These are phyloP conservation scores for Niveomyces coronatus DNA, from an alignment of 2,329 filamentous ascomycete genomes.

Conservation along the genomic window DNA sequence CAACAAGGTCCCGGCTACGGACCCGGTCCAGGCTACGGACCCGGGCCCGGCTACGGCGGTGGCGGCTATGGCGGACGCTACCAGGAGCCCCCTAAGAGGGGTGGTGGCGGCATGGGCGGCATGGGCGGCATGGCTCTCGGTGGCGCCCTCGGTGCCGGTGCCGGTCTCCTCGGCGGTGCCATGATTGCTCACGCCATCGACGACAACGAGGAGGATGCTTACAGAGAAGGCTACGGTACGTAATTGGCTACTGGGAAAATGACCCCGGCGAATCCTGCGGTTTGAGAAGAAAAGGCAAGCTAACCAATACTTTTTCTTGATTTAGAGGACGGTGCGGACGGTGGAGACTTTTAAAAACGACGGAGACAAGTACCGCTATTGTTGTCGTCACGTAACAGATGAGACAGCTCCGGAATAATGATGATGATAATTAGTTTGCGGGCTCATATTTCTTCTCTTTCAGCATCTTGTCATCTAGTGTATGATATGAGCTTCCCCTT, in stretches of 20 bases:
- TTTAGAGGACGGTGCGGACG: too few relatives aligned
- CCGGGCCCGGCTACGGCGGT: conserved; percentile 23
- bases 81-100: conserved; percentile 32
- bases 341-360: conserved; percentile 18
- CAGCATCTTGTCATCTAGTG: too few relatives aligned
- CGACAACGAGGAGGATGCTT: conserved; percentile 49
- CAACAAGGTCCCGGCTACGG: conserved; percentile 19
- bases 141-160: conserved; percentile 71
- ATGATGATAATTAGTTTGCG: too few relatives aligned
- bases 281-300: too few relatives aligned
- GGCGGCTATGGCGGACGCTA: conserved; percentile 24
- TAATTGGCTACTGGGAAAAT: too few relatives aligned
- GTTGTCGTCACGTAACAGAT: too few relatives aligned
- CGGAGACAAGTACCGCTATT: too few relatives aligned
- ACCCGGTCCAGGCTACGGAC: conserved; percentile 23
- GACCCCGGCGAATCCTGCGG: too few relatives aligned
- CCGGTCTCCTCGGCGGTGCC: conserved; percentile 69
- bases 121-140: conserved; percentile 43
- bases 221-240: conserved; percentile 33
- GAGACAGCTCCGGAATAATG: too few relatives aligned
- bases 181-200: conserved; percentile 59
- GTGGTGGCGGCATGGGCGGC: conserved; percentile 33
- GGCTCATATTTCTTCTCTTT: too few relatives aligned
- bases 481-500: too few relatives aligned
- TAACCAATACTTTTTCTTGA: too few relatives aligned